Percentiles rank a stretch among this genome's conserved stretches.
phyloP scores from a whole-genome alignment of 1,284 basidiomycete species.

The Trichosporon asahii region DNA sequence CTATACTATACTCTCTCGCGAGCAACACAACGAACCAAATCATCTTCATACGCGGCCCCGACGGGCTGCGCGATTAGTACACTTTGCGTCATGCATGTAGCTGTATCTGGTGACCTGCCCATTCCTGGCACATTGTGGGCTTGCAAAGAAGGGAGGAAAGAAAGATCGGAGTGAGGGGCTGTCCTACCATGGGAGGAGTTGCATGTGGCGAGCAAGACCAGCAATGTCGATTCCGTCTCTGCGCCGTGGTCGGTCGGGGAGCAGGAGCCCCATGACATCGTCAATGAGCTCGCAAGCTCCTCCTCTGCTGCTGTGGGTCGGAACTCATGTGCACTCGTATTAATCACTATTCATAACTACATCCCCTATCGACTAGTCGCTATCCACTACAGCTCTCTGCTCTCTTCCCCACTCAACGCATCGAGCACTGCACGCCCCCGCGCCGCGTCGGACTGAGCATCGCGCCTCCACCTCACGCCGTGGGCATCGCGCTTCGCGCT shows the following conservation, averaged over 20 bases:
- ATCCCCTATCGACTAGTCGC: neutral
- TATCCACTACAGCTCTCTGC: neutral
- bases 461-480: neutral
- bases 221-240: no score
- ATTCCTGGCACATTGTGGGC: neutral
- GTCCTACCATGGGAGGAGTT: no score
- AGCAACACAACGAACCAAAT: neutral
- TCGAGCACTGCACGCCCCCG: no score
- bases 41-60: no score
- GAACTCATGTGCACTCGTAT: neutral
- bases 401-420: no score
- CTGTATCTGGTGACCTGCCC: neutral
- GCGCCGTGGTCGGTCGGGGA: no score
- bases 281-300: no score
- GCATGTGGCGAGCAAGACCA: no score
- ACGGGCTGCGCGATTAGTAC: neutral
- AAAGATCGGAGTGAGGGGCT: no score
- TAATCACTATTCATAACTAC: conserved; percentile 2
- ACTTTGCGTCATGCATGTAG: conserved; percentile 1
- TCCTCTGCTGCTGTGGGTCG: no score
- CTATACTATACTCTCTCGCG: neutral
- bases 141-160: neutral
- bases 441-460: no score
- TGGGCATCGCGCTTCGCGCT: neutral
- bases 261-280: no score